Evolutionary conservation across 2,329 filamentous ascomycete genomes (phyloP).

Genomic region (Calonectria crousiana): DNA sequence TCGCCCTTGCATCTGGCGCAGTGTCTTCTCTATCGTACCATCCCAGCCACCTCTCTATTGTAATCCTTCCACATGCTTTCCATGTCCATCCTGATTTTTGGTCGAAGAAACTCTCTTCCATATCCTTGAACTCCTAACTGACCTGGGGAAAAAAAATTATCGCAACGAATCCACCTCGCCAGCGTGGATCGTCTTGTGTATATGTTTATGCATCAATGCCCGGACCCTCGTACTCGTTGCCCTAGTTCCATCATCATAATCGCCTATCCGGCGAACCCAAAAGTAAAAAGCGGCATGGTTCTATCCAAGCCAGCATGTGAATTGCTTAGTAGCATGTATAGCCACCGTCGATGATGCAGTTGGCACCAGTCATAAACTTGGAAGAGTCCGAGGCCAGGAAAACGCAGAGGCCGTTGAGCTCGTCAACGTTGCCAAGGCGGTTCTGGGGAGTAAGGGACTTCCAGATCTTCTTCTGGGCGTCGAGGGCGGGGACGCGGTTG

Average conservation of each 20-base stretch:
- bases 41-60: constrained; percentile 29
- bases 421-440: constrained; percentile 78
- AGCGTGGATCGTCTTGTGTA: background rate
- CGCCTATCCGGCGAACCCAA: constrained; percentile 5
- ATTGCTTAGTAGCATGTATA: constrained; percentile 70
- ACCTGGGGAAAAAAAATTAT: constrained; percentile 16
- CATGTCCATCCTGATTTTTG: constrained; percentile 9
- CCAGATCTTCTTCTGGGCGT: constrained; percentile 88
- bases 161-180: constrained; percentile 5
- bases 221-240: background rate
- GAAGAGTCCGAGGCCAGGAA: constrained; percentile 81
- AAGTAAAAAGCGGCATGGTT: background rate
- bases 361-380: constrained; percentile 82
- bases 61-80: constrained; percentile 22
- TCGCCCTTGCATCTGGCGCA: constrained; percentile 1
- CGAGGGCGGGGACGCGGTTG: constrained; percentile 81
- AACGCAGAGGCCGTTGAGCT: constrained; percentile 82
- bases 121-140: constrained; percentile 37
- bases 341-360: constrained; percentile 78
- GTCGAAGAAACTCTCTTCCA: constrained; percentile 17
- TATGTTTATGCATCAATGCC: constrained; percentile 11
- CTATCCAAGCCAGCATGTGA: constrained; percentile 1
- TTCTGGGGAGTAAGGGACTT: constrained; percentile 79
- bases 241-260: background rate
- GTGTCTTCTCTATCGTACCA: constrained; percentile 24